phyloP scores from a whole-genome alignment of 441 rosid genomes.

The Macaranga tanarius region DNA sequence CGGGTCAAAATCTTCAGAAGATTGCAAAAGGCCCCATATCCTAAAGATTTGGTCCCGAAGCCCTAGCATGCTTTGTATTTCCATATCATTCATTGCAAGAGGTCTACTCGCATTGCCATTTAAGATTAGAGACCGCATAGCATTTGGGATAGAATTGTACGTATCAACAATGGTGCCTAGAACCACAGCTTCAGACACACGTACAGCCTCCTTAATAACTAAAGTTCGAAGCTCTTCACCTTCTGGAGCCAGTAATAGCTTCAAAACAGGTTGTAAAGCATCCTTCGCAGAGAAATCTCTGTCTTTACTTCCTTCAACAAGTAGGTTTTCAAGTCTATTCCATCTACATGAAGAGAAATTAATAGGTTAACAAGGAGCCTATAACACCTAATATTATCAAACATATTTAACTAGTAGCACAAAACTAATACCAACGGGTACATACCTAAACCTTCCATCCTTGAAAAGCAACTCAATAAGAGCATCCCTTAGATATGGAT shows the following conservation, averaged over 20 bases:
- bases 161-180: constrained; percentile 59
- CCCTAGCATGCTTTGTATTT: constrained; percentile 55
- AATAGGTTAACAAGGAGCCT: not conserved
- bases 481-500: constrained; percentile 95
- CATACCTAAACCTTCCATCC: constrained; percentile 87
- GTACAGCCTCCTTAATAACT: constrained; percentile 85
- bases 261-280: constrained; percentile 85
- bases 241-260: constrained; percentile 66
- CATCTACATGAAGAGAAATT: constrained; percentile 49
- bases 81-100: constrained; percentile 50
- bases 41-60: constrained; percentile 76
- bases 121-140: constrained; percentile 48
- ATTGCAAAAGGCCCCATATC: constrained; percentile 74
- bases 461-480: constrained; percentile 92
- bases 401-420: constrained; percentile 4
- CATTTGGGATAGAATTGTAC: constrained; percentile 64
- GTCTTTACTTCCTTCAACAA: constrained; percentile 88
- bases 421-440: constrained; percentile 15
- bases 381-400: constrained; percentile 2
- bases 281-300: constrained; percentile 88
- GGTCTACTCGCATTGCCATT: constrained; percentile 57
- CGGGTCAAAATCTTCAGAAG: constrained; percentile 84
- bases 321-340: constrained; percentile 94
- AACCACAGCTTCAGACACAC: constrained; percentile 74
- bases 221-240: constrained; percentile 79